A percentile compares a stretch with the other conserved stretches of the same genome.
These are phyloP conservation scores for Xylaria venustula DNA, from an alignment of 495 filamentous ascomycete species.

Conservation along the genomic window DNA sequence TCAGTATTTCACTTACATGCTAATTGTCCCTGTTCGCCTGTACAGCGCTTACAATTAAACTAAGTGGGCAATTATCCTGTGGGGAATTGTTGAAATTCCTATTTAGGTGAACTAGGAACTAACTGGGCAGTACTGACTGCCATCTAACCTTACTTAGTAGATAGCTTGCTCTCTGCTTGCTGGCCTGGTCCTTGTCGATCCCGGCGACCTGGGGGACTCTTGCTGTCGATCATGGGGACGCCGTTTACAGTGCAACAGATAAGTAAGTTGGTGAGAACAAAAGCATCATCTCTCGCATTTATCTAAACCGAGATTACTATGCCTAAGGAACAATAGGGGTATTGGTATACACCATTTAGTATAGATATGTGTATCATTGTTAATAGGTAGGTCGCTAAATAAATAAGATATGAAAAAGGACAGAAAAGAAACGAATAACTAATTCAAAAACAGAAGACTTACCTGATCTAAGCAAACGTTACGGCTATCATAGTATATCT, in stretches of 20 bases:
- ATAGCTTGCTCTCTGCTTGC: too few species aligned
- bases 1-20: too few species aligned
- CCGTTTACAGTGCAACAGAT: not conserved
- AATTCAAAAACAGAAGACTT: too few species aligned
- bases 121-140: too few species aligned
- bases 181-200: not conserved
- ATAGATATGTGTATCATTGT: not conserved
- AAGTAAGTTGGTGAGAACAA: not conserved
- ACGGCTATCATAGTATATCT: too few species aligned
- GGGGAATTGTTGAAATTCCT: not conserved
- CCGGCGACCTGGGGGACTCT: conserved; percentile 3
- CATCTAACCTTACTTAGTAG: too few species aligned
- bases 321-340: too few species aligned
- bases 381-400: not conserved
- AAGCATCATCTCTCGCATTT: not conserved
- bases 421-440: too few species aligned
- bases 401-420: too few species aligned
- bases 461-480: too few species aligned
- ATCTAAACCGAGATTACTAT: not conserved
- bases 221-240: not conserved
- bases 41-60: too few species aligned
- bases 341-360: not conserved
- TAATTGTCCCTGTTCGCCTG: too few species aligned
- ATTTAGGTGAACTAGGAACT: not conserved
- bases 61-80: not conserved